Percentiles rank a stretch among this genome's conserved stretches.
Conservation (phyloP, 441 rosid species). For the Erodium trifolium region DNA sequence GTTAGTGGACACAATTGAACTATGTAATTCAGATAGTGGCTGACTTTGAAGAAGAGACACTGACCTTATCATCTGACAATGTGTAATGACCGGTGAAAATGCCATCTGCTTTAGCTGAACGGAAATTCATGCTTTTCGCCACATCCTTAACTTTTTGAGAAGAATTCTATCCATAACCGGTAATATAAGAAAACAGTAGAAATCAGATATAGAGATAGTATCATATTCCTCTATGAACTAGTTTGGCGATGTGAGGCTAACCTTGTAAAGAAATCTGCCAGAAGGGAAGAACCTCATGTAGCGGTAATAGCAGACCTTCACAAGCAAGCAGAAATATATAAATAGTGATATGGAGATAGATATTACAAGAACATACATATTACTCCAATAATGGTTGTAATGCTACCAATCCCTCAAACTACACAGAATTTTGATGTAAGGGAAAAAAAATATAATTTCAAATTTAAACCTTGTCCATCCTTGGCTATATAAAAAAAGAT, state of each 20-base stretch:
- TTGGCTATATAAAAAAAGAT: neutral
- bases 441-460: neutral
- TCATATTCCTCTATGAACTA: neutral
- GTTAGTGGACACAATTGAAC: constrained; percentile 3
- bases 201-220: constrained; percentile 14
- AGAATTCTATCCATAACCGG: constrained; percentile 49
- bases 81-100: constrained; percentile 65
- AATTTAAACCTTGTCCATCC: neutral
- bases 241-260: constrained; percentile 21
- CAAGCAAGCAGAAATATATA: neutral
- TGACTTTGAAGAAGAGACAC: neutral
- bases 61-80: constrained; percentile 68
- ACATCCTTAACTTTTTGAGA: constrained; percentile 75
- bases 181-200: constrained; percentile 12
- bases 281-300: constrained; percentile 80
- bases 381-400: neutral
- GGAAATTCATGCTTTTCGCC: constrained; percentile 67
- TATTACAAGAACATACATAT: neutral
- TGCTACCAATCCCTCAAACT: neutral
- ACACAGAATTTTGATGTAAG: neutral
- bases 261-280: constrained; percentile 91
- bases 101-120: constrained; percentile 55
- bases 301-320: constrained; percentile 84
- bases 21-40: neutral
- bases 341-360: neutral